Percentiles rank a stretch among this genome's conserved stretches.
Conservation (phyloP, 2,329 filamentous ascomycete genomes). For the Myotisia sp. region DNA sequence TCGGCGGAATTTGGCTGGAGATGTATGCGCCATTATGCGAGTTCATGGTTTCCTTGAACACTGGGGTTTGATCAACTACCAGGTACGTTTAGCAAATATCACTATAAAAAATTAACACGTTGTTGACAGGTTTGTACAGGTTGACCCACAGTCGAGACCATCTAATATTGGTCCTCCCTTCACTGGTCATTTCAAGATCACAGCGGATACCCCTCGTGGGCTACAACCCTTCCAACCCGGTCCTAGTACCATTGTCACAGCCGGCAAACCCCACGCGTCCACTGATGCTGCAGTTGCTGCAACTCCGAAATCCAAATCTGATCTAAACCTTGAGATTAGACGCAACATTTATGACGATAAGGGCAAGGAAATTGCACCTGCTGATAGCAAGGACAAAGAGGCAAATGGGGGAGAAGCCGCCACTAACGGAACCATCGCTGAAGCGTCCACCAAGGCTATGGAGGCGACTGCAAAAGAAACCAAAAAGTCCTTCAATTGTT, state of each 20-base stretch:
- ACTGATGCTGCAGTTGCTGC: conserved; percentile 60
- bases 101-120: conserved; percentile 22
- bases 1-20: conserved; percentile 82
- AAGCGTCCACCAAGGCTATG: conserved; percentile 51
- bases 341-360: conserved; percentile 92
- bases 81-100: conserved; percentile 43
- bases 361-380: conserved; percentile 66
- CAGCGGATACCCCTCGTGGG: conserved; percentile 86
- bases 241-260: conserved; percentile 52
- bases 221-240: conserved; percentile 91
- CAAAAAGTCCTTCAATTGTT: conserved; percentile 62
- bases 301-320: conserved; percentile 54
- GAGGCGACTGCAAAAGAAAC: conserved; percentile 46
- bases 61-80: conserved; percentile 98
- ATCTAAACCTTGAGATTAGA: conserved; percentile 81
- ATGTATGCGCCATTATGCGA: conserved; percentile 98
- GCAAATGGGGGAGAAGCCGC: conserved; percentile 57
- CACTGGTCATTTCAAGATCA: conserved; percentile 92
- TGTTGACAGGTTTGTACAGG: no score
- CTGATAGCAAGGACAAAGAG: conserved; percentile 47
- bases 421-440: conserved; percentile 47
- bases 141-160: conserved; percentile 87
- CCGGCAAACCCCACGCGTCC: conserved; percentile 47
- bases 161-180: conserved; percentile 94
- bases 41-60: conserved; percentile 96